Evolutionary conservation across 2,329 filamentous ascomycete species (phyloP).

Genomic region (Gnomoniopsis smithogilvyi): DNA sequence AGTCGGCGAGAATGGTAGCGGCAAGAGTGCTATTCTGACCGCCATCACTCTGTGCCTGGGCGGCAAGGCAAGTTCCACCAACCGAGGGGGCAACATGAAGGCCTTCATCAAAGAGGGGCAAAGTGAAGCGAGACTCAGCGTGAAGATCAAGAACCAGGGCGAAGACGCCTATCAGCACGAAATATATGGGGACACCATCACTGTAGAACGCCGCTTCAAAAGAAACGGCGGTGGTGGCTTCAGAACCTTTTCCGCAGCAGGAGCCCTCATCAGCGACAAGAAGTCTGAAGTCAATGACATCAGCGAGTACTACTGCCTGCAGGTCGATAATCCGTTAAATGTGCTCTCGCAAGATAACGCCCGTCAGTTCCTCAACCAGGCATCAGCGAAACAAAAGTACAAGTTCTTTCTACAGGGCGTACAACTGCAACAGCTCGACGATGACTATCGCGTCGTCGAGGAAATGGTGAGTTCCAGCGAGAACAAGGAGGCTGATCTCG

Average conservation of each 20-base stretch:
- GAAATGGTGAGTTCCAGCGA: conserved; percentile 74
- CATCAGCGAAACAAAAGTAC: conserved; percentile 82
- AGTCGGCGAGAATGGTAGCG: conserved; percentile 94
- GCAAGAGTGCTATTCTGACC: conserved; percentile 93
- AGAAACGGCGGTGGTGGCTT: conserved; percentile 74
- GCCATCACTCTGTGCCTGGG: conserved; percentile 93
- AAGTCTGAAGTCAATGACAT: conserved; percentile 89
- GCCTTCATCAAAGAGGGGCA: conserved; percentile 84
- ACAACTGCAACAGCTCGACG: conserved; percentile 85
- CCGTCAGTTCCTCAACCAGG: conserved; percentile 85
- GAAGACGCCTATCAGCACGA: conserved; percentile 80
- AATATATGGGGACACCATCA: conserved; percentile 78
- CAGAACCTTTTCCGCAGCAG: conserved; percentile 75
- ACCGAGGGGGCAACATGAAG: conserved; percentile 85
- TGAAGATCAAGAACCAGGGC: conserved; percentile 89
- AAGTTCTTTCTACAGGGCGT: conserved; percentile 95
- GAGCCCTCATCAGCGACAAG: conserved; percentile 73
- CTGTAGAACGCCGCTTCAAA: conserved; percentile 87
- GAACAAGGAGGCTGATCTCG: conserved; percentile 56
- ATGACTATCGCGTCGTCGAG: conserved; percentile 82
- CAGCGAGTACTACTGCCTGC: conserved; percentile 85
- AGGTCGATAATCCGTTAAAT: conserved; percentile 96
- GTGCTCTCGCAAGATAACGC: conserved; percentile 95
- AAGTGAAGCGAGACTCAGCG: conserved; percentile 71
- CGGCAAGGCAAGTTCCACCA: conserved; percentile 88